Conservation (phyloP, 257 asterid species). For the Gentiana straminea region DNA sequence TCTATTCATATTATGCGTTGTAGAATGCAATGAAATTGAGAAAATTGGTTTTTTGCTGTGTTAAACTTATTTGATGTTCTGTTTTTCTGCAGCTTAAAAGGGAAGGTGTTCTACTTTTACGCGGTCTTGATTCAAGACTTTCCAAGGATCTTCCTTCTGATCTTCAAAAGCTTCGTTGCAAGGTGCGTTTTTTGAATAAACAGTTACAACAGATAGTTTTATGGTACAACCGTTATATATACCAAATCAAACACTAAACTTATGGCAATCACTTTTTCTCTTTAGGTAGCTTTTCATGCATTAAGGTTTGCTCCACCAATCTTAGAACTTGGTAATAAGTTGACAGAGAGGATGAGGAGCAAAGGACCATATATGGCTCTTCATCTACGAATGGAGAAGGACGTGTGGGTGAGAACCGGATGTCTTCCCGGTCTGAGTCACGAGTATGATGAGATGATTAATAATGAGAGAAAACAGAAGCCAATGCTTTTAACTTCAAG, state of each 20-base stretch:
- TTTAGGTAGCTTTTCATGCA: constrained; percentile 89
- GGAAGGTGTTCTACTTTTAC: constrained; percentile 73
- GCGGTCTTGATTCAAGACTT: constrained; percentile 88
- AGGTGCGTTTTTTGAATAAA: constrained; percentile 33
- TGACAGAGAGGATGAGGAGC: constrained; percentile 70
- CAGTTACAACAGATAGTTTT: too few species aligned
- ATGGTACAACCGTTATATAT: too few species aligned
- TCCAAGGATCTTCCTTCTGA: constrained; percentile 94
- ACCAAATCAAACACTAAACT: too few species aligned
- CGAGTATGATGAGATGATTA: constrained; percentile 53
- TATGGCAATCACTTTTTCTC: not conserved
- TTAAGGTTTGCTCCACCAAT: constrained; percentile 64
- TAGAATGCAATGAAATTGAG: not conserved
- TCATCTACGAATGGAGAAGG: constrained; percentile 92
- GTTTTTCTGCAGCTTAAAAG: constrained; percentile 62
- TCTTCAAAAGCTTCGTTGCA: constrained; percentile 98
- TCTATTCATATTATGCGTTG: too few species aligned
- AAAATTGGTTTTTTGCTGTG: not conserved
- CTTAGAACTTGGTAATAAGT: constrained; percentile 51
- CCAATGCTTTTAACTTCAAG: constrained; percentile 75
- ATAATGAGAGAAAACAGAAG: constrained; percentile 48
- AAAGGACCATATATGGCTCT: constrained; percentile 86
- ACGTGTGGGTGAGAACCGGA: constrained; percentile 93
- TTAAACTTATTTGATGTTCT: not conserved
- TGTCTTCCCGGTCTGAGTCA: constrained; percentile 78